Evolutionary conservation across 148 eudicot species (phyloP), one percentile per base, ranked within the genome.

Genomic region (Rhododendron kiyosumense): DNA sequence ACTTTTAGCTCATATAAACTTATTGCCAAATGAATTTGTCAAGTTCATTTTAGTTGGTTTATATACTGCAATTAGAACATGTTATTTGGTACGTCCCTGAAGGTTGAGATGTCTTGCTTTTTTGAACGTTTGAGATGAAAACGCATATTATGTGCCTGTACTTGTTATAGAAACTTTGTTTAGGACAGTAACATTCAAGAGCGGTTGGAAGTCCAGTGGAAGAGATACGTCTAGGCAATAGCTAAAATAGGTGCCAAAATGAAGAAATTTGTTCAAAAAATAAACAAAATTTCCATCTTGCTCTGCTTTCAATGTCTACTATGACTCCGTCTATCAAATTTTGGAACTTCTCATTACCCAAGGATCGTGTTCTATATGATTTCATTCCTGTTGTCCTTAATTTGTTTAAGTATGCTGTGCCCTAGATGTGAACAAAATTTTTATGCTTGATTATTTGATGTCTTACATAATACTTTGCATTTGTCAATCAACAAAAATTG

Each of bases 401-500:
- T 24, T 61, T 7, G 43, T 32, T 51, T 41, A 15, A n/a, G 46
- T 73, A 10, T 30, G 76, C 17, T 49, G 45, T 3, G 48, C 28
- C 74, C 45, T 30, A 10, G 24, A 15, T 75, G 34, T 11, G 8
- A n/a, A 54, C 79, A 15, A 51, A 14, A n/a, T 4, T 2, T 77
- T 54, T 77, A 3, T 14, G 2, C 38, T 57, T 12, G 24, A 28
- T n/a, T 34, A 36, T 84, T 34, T 9, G 3, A 17, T 59, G 65
- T 6, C n/a, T 59, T 57, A 18, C 22, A 57, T 57, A 18, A 4
- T 57, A 18, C 65, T 1, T 22, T 1, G 24, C 63, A 17, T 57
- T 18, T 18, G 63, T 57, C 65, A 59, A 20, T 59, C 65, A 59
- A 20, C 65, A 59, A 5, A 78, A 73, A 79, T 83, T 90, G 85